Evolutionary conservation across 1,284 basidiomycete species (phyloP).

Genomic region (Rhodotorula sp.): DNA sequence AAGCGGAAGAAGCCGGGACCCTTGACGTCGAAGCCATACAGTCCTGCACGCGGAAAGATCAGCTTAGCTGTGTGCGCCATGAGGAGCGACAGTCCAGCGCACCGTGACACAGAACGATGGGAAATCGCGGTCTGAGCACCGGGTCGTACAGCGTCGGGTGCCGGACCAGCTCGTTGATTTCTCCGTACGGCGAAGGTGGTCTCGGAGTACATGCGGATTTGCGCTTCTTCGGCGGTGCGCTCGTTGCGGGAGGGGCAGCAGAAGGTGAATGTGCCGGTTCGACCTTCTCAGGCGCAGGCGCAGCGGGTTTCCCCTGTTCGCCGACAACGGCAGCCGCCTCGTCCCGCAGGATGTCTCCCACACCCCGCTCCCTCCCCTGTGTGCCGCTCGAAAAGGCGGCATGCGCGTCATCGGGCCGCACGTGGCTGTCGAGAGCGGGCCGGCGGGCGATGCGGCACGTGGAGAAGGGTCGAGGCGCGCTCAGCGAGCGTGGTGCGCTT

Average conservation of each 20-base stretch:
- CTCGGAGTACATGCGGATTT: constrained; percentile 3
- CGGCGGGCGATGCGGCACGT: background rate
- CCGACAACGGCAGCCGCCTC: background rate
- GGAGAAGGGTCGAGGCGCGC: background rate
- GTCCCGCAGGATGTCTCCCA: background rate
- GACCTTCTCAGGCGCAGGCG: background rate
- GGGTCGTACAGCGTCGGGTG: constrained; percentile 54
- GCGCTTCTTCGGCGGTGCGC: background rate
- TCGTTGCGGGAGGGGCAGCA: background rate
- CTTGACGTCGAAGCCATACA: constrained; percentile 83
- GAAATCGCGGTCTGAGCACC: constrained; percentile 75
- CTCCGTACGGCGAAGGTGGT: constrained; percentile 27
- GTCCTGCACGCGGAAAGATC: constrained; percentile 57
- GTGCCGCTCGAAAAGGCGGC: background rate
- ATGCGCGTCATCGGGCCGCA: too few relatives aligned
- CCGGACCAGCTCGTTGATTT: constrained; percentile 42
- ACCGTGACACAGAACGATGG: constrained; percentile 95
- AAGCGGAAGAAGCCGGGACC: constrained; percentile 61
- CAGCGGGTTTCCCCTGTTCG: background rate
- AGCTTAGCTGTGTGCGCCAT: background rate
- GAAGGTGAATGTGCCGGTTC: background rate
- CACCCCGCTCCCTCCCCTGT: too few relatives aligned
- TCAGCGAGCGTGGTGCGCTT: too few relatives aligned
- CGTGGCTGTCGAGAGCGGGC: background rate
- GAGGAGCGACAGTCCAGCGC: constrained; percentile 45